These are phyloP conservation scores for Cladosporium oxysporum DNA, from an alignment of 2,329 filamentous ascomycete genomes.

Conservation along the genomic window DNA sequence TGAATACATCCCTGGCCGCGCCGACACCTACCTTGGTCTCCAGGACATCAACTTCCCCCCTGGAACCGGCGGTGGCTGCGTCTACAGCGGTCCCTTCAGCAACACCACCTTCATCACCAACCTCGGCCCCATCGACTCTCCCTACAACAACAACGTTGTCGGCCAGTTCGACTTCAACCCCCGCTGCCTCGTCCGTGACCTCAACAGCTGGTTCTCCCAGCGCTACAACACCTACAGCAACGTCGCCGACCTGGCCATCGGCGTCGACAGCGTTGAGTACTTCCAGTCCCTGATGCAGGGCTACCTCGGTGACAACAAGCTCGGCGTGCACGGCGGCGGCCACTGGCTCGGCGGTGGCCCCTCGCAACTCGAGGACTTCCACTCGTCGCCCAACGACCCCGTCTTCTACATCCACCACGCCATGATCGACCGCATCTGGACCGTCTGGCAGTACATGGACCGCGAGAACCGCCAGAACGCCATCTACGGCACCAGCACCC, in stretches of 20 bases:
- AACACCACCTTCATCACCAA: slow-evolving; percentile 41
- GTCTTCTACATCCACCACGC: slow-evolving; percentile 53
- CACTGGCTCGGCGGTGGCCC: slow-evolving; percentile 52
- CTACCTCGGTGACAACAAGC: slow-evolving; percentile 33
- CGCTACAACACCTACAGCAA: slow-evolving; percentile 29
- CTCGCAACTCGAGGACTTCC: slow-evolving; percentile 44
- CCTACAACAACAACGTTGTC: slow-evolving; percentile 34
- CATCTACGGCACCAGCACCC: slow-evolving; percentile 48
- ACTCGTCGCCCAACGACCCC: slow-evolving; percentile 50
- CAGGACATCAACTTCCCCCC: slow-evolving; percentile 44
- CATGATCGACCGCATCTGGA: slow-evolving; percentile 51
- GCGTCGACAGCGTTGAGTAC: slow-evolving; percentile 30
- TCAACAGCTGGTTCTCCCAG: slow-evolving; percentile 28
- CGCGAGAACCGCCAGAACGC: slow-evolving; percentile 40
- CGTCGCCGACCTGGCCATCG: slow-evolving; percentile 30
- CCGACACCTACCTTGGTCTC: slow-evolving; percentile 31
- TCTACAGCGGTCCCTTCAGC: slow-evolving; percentile 55
- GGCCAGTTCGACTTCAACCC: slow-evolving; percentile 30
- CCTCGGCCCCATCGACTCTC: slow-evolving; percentile 34
- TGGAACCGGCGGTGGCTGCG: slow-evolving; percentile 59
- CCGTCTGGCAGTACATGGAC: slow-evolving; percentile 54
- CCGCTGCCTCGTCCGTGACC: slow-evolving; percentile 29
- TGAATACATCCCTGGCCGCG: slow-evolving; percentile 30
- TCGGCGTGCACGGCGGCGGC: slow-evolving; percentile 48
- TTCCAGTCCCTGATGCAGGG: slow-evolving; percentile 36